Evolutionary conservation across 331 rosid genomes (phyloP).

Genomic region (Quercus tomentella): DNA sequence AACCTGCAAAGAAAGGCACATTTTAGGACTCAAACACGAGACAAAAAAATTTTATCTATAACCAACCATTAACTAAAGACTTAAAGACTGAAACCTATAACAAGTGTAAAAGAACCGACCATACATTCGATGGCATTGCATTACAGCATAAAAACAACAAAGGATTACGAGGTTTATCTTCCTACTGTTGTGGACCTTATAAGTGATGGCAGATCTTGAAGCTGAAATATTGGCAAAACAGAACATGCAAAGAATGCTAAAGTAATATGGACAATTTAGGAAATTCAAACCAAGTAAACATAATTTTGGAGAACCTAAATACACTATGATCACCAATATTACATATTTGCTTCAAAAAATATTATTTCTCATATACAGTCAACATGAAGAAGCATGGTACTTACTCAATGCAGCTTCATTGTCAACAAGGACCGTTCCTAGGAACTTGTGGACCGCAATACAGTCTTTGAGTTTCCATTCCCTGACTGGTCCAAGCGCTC

Average conservation of each 20-base stretch:
- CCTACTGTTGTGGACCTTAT: background rate
- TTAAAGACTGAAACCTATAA: background rate
- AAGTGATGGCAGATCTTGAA: background rate
- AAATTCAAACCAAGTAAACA: background rate
- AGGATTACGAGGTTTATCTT: background rate
- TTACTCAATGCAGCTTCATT: constrained; percentile 67
- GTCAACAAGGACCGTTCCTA: constrained; percentile 56
- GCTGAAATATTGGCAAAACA: background rate
- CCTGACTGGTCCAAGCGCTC: constrained; percentile 59
- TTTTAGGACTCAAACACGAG: background rate
- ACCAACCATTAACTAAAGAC: background rate
- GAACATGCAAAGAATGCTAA: background rate
- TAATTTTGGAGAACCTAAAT: background rate
- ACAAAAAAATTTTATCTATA: background rate
- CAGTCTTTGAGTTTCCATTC: constrained; percentile 84
- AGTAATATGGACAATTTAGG: background rate
- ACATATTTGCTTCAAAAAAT: background rate
- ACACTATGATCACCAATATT: background rate
- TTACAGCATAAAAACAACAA: background rate
- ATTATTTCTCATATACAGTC: background rate
- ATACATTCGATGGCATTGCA: background rate
- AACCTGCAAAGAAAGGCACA: background rate
- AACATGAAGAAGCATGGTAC: constrained; percentile 4
- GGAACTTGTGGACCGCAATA: constrained; percentile 73
- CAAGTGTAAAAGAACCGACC: background rate